phyloP scores from a whole-genome alignment of 495 filamentous ascomycete genomes.

The Penicillium angulare region DNA sequence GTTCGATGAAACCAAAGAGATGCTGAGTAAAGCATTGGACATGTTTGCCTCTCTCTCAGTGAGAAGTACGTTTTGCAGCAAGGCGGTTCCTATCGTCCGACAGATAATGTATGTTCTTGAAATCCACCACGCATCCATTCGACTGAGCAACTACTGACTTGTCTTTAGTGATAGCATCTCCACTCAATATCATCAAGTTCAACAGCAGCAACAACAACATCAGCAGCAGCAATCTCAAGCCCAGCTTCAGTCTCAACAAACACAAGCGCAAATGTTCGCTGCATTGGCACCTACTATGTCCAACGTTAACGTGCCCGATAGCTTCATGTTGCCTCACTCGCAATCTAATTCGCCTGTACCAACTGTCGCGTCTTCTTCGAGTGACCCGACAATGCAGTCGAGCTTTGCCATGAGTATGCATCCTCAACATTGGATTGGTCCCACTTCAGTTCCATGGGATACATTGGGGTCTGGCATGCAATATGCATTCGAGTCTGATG shows the following conservation, averaged over 20 bases:
- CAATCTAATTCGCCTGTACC: slow-evolving; percentile 25
- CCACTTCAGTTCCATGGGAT: slow-evolving; percentile 38
- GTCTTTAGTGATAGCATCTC: slow-evolving; percentile 23
- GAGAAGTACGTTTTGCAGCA: slow-evolving; percentile 42
- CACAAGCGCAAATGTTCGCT: slow-evolving; percentile 13
- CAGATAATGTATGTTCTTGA: slow-evolving; percentile 41
- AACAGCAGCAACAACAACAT: too few species aligned
- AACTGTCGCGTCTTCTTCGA: slow-evolving; percentile 21
- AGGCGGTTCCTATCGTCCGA: slow-evolving; percentile 37
- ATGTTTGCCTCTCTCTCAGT: slow-evolving; percentile 40
- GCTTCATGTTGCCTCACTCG: slow-evolving; percentile 16
- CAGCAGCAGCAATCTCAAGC: slow-evolving; percentile 15
- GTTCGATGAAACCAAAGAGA: slow-evolving; percentile 31
- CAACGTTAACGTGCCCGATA: slow-evolving; percentile 14
- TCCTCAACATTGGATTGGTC: slow-evolving; percentile 37
- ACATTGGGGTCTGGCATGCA: slow-evolving; percentile 16
- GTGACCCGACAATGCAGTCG: slow-evolving; percentile 23
- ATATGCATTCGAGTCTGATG: slow-evolving; percentile 15
- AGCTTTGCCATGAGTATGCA: slow-evolving; percentile 29
- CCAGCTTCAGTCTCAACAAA: slow-evolving; percentile 7
- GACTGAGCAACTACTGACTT: slow-evolving; percentile 4
- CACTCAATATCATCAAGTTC: slow-evolving; percentile 14
- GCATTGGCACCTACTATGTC: slow-evolving; percentile 9
- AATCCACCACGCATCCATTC: neutral
- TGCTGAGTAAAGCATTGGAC: slow-evolving; percentile 32